A percentile compares a stretch with the other conserved stretches of the same genome.
phyloP scores from a whole-genome alignment of 2,329 filamentous ascomycete genomes.

The Catunica adiposa region DNA sequence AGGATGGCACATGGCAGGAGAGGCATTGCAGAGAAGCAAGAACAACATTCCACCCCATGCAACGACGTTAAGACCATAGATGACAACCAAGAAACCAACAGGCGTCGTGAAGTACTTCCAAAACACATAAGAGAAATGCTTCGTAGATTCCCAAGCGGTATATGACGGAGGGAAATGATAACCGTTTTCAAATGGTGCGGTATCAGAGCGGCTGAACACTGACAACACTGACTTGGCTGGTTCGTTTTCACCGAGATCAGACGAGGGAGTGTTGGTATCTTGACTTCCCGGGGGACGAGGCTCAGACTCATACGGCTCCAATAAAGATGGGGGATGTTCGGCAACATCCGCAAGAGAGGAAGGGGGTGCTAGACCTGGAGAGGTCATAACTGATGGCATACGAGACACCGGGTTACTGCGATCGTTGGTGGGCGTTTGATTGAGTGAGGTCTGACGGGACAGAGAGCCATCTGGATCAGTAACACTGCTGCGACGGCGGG shows the following conservation, averaged over 20 bases:
- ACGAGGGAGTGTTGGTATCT: background rate
- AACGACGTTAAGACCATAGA: conserved; percentile 70
- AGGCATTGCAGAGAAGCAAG: conserved; percentile 59
- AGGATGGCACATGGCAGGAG: conserved; percentile 55
- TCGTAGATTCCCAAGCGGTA: conserved; percentile 40
- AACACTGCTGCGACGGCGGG: conserved; percentile 13
- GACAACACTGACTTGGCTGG: conserved; percentile 1
- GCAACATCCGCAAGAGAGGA: conserved; percentile 8
- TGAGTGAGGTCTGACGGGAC: conserved; percentile 7
- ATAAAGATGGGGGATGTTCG: conserved; percentile 4
- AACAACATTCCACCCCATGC: conserved; percentile 90
- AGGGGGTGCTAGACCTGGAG: background rate
- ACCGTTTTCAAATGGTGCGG: conserved; percentile 40
- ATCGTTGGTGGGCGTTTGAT: conserved; percentile 5
- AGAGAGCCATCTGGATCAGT: conserved; percentile 6
- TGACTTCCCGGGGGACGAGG: background rate
- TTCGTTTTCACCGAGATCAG: background rate
- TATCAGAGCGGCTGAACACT: conserved; percentile 12
- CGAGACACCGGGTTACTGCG: background rate
- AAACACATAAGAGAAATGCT: conserved; percentile 42
- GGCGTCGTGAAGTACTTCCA: conserved; percentile 61
- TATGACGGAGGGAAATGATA: conserved; percentile 49
- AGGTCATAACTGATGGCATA: conserved; percentile 4
- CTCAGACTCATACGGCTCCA: background rate
- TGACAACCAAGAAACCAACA: conserved; percentile 56